Evolutionary conservation across 768 basidiomycete species (phyloP).

Genomic region (Boletus rubescentipes): DNA sequence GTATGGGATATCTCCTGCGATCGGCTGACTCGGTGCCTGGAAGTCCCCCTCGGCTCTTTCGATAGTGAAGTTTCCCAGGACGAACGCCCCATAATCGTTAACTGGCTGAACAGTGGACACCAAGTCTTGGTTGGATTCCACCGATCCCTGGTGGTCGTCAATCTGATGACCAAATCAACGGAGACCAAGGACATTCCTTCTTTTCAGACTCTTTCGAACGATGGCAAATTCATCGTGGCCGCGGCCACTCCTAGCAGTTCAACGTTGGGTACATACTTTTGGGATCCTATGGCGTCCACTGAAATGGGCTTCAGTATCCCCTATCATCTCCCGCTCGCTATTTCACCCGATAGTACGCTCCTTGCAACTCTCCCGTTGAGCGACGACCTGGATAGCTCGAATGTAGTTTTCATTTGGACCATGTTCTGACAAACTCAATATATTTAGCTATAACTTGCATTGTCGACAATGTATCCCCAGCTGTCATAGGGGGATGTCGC

Average conservation of each 20-base stretch:
- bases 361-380: background rate
- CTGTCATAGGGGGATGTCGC: no score
- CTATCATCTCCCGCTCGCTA: background rate
- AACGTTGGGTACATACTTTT: slow-evolving; percentile 1
- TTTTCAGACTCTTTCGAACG: background rate
- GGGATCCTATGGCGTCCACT: slow-evolving; percentile 1
- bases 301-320: background rate
- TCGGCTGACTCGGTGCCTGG: background rate
- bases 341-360: background rate
- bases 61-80: background rate
- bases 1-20: background rate
- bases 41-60: slow-evolving; percentile 1
- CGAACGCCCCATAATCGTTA: background rate
- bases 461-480: no score
- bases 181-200: background rate
- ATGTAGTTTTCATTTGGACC: background rate
- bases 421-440: background rate
- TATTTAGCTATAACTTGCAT: no score
- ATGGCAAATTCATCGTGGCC: background rate
- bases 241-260: background rate
- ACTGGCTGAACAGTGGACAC: background rate
- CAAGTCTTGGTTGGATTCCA: slow-evolving; percentile 2
- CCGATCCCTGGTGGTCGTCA: background rate
- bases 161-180: background rate
- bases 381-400: background rate